Percentiles rank a stretch among this genome's conserved stretches.
Evolutionary conservation across 73 alveolate species (phyloP).

Genomic region (Breviolum minutum): DNA sequence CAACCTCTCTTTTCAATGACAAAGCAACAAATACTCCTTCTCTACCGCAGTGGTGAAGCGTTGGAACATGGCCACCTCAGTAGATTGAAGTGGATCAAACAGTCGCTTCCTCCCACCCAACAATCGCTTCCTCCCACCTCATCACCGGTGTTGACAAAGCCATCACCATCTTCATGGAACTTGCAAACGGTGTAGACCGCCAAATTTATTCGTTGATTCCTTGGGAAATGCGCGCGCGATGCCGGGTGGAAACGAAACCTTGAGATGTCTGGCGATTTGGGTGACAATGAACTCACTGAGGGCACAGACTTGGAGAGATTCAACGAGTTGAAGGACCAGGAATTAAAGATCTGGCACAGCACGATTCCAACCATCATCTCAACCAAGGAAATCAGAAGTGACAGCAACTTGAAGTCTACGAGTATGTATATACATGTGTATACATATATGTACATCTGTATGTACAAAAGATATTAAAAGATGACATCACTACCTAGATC

Average conservation of each 20-base stretch:
- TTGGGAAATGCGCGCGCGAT: background rate
- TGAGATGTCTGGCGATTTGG: background rate
- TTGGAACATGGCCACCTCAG: slow-evolving; percentile 84
- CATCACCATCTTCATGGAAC: slow-evolving; percentile 91
- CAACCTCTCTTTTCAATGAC: background rate
- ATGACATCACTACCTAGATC: no score
- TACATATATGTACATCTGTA: no score
- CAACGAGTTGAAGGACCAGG: slow-evolving; percentile 87
- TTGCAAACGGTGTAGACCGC: slow-evolving; percentile 88
- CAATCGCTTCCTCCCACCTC: slow-evolving; percentile 5
- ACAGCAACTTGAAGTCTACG: background rate
- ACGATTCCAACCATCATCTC: background rate
- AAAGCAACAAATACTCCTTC: slow-evolving; percentile 59
- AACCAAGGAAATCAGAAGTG: background rate
- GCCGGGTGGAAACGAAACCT: background rate
- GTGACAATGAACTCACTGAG: background rate
- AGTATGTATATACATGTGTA: no score
- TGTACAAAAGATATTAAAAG: no score
- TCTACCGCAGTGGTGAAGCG: slow-evolving; percentile 77
- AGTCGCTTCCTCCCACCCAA: background rate
- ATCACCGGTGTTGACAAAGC: slow-evolving; percentile 90
- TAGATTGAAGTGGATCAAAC: background rate
- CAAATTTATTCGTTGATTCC: slow-evolving; percentile 72
- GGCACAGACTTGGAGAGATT: slow-evolving; percentile 61
- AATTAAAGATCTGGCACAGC: slow-evolving; percentile 60